Evolutionary conservation across 805 yeast genomes (phyloP).

Genomic region (Metschnikowia hibisci): DNA sequence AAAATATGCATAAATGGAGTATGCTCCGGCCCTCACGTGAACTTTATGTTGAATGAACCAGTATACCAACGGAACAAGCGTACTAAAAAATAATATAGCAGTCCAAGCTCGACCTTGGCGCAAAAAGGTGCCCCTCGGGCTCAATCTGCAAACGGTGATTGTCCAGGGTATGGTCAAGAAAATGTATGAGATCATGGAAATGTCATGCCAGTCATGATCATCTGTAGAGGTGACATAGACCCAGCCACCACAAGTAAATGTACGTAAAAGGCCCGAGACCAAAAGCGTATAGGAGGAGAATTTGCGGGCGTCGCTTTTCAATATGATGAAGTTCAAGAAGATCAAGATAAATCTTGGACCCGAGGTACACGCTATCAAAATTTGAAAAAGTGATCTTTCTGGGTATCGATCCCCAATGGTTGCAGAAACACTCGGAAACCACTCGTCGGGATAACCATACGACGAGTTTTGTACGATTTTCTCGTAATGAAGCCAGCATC

Average conservation of each 20-base stretch:
- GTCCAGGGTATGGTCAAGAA: constrained; percentile 92
- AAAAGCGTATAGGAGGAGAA: constrained; percentile 40
- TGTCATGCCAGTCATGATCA: constrained; percentile 94
- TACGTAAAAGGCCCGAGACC: constrained; percentile 75
- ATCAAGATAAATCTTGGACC: constrained; percentile 82
- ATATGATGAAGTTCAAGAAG: constrained; percentile 48
- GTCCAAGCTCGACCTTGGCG: constrained; percentile 53
- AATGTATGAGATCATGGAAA: constrained; percentile 90
- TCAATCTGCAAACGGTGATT: constrained; percentile 49
- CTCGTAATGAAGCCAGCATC: constrained; percentile 72
- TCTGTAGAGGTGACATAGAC: constrained; percentile 95
- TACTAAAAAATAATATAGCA: constrained; percentile 61
- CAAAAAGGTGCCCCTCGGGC: constrained; percentile 41
- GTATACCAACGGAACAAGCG: constrained; percentile 76
- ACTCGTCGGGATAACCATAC: constrained; percentile 92
- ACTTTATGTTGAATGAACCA: constrained; percentile 93
- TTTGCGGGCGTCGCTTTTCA: constrained; percentile 31
- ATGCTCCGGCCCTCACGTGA: constrained; percentile 85
- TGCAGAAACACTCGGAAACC: constrained; percentile 98
- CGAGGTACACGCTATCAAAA: constrained; percentile 86
- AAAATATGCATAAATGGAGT: constrained; percentile 87
- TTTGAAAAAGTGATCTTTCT: constrained; percentile 87
- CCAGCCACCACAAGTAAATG: constrained; percentile 98
- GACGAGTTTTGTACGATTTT: constrained; percentile 86
- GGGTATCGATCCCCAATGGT: constrained; percentile 97